Evolutionary conservation across 257 asterid genomes (phyloP).

Genomic region (Verbena officinalis): DNA sequence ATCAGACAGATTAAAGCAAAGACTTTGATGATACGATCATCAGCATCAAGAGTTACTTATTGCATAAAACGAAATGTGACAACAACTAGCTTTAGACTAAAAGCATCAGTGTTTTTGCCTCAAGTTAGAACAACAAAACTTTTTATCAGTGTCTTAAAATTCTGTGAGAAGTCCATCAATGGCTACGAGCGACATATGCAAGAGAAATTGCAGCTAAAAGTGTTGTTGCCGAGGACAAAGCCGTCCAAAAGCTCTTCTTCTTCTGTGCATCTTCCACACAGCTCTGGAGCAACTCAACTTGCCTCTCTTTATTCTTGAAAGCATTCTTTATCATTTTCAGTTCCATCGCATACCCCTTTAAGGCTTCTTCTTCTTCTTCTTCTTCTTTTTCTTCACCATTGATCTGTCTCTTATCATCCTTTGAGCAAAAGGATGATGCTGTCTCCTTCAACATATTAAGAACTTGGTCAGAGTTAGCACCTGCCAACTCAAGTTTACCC

Average conservation of each 20-base stretch:
- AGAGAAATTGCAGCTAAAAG: conserved; percentile 64
- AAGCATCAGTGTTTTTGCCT: conserved; percentile 17
- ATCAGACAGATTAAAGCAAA: no score
- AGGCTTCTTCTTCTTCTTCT: no score
- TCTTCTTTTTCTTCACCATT: conserved; percentile 48
- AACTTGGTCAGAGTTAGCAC: conserved; percentile 40
- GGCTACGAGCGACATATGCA: conserved; percentile 64
- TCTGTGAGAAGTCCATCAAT: conserved; percentile 31
- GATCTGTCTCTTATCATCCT: conserved; percentile 31
- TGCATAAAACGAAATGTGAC: conserved; percentile 4
- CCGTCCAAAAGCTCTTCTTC: conserved; percentile 76
- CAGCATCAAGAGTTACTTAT: conserved; percentile 28
- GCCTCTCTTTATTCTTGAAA: conserved; percentile 49
- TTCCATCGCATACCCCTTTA: conserved; percentile 37
- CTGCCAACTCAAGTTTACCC: conserved; percentile 44
- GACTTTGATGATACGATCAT: neutral
- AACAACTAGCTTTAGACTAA: neutral
- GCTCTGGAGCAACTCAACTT: conserved; percentile 48
- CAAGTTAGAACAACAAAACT: conserved; percentile 28
- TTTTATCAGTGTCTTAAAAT: neutral
- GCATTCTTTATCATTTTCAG: conserved; percentile 62
- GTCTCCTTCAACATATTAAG: conserved; percentile 64
- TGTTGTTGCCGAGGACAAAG: conserved; percentile 72
- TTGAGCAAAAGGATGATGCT: conserved; percentile 41
- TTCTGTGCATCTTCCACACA: conserved; percentile 58